A percentile compares a stretch with the other conserved stretches of the same genome.
Evolutionary conservation across 1,284 basidiomycete species (phyloP).

Genomic region (Meripilus lineatus): DNA sequence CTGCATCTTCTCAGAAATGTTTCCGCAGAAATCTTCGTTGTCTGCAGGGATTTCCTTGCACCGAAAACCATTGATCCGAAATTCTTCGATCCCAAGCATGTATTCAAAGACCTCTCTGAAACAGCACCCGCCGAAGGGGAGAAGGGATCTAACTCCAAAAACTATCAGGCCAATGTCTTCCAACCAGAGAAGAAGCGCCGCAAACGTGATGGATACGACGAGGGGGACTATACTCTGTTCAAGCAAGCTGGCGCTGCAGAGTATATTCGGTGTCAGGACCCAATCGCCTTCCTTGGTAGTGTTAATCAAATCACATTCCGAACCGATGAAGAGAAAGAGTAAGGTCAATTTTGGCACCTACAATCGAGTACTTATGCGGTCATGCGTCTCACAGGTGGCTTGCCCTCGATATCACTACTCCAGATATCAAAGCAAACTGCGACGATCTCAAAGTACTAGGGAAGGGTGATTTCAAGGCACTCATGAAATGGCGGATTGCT

Average conservation of each 20-base stretch:
- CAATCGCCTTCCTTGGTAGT: constrained; percentile 78
- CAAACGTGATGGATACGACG: constrained; percentile 92
- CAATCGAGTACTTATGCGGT: too few relatives aligned
- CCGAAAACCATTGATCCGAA: constrained; percentile 97
- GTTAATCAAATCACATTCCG: constrained; percentile 84
- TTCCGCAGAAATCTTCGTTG: constrained; percentile 99
- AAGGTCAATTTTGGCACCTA: too few relatives aligned
- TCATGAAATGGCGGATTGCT: constrained; percentile 88
- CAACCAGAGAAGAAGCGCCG: constrained; percentile 96
- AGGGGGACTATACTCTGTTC: constrained; percentile 92
- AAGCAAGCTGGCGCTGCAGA: constrained; percentile 70
- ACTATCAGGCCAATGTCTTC: constrained; percentile 86
- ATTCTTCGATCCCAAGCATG: constrained; percentile 96
- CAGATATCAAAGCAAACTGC: constrained; percentile 80
- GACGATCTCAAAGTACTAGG: constrained; percentile 96
- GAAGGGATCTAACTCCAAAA: constrained; percentile 49
- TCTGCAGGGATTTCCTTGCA: constrained; percentile 93
- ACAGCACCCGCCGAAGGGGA: constrained; percentile 40
- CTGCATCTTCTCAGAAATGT: constrained; percentile 69
- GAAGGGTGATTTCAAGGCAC: constrained; percentile 92
- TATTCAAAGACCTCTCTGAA: constrained; percentile 89
- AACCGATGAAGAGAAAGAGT: constrained; percentile 84
- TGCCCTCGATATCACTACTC: constrained; percentile 65
- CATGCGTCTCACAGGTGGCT: constrained; percentile 80
- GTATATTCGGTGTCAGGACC: constrained; percentile 72